Conservation (phyloP, 306 rosid species). For the Hippophae tibetana region DNA sequence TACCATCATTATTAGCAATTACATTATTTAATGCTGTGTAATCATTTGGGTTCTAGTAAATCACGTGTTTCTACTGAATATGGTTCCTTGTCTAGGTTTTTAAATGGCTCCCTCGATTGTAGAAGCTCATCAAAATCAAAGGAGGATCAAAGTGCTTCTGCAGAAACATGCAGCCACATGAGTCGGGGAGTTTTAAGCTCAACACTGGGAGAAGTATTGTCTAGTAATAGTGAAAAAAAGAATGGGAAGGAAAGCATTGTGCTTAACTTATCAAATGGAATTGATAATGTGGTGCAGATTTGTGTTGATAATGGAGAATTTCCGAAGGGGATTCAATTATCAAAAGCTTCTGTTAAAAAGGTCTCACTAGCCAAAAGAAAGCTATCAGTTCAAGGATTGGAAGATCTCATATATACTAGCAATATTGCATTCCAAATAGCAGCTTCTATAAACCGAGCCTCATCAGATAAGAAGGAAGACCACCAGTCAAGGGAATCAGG, state of each 20-base stretch:
- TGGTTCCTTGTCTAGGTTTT: slow-evolving; percentile 44
- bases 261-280: slow-evolving; percentile 41
- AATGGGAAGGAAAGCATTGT: slow-evolving; percentile 36
- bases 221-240: slow-evolving; percentile 28
- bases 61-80: background rate
- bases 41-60: background rate
- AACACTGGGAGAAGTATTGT: slow-evolving; percentile 25
- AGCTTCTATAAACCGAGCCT: slow-evolving; percentile 39
- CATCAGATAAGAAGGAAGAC: slow-evolving; percentile 32
- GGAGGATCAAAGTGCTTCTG: slow-evolving; percentile 35
- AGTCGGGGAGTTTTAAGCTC: slow-evolving; percentile 28
- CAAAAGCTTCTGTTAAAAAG: slow-evolving; percentile 63
- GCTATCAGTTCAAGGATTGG: slow-evolving; percentile 40
- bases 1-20: background rate
- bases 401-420: slow-evolving; percentile 61
- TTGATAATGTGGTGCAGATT: slow-evolving; percentile 29
- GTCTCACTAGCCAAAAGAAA: slow-evolving; percentile 65
- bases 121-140: slow-evolving; percentile 27
- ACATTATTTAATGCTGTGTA: background rate
- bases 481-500: slow-evolving; percentile 23
- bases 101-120: slow-evolving; percentile 65
- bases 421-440: slow-evolving; percentile 74
- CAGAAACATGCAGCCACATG: slow-evolving; percentile 22
- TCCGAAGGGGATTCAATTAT: slow-evolving; percentile 43
- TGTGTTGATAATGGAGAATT: slow-evolving; percentile 44